Evolutionary conservation across 2,329 filamentous ascomycete species (phyloP).

Genomic region (Aspergillus neoniger): DNA sequence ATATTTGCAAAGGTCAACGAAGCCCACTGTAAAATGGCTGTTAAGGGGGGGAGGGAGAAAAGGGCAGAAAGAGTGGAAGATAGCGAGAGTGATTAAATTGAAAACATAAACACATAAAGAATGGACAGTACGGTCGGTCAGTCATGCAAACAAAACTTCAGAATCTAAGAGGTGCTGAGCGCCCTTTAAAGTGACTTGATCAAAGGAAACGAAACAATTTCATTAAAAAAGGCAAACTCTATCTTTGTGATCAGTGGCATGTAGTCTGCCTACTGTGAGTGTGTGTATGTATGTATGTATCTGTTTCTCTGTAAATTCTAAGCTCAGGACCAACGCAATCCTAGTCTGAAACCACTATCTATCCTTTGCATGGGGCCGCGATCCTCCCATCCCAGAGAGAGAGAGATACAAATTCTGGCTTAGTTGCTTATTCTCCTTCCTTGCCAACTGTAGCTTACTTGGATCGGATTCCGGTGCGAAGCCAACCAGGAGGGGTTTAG

Average conservation of each 20-base stretch:
- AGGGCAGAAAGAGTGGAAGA: not conserved
- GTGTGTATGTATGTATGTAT: no score
- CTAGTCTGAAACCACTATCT: conserved; percentile 3
- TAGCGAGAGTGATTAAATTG: not conserved
- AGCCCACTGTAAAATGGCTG: not conserved
- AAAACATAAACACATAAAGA: not conserved
- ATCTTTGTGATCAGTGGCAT: not conserved
- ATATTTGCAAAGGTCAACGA: not conserved
- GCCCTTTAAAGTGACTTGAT: not conserved
- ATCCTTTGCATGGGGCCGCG: conserved; percentile 6
- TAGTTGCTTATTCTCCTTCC: not conserved
- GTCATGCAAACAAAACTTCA: not conserved
- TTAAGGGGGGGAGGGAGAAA: not conserved
- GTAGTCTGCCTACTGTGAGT: not conserved
- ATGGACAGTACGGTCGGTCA: not conserved
- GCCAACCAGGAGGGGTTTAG: not conserved
- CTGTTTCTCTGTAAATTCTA: not conserved
- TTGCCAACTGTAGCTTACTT: not conserved
- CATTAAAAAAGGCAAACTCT: not conserved
- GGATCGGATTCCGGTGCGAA: not conserved
- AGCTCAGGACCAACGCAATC: conserved; percentile 6
- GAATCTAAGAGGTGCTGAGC: not conserved
- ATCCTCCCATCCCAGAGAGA: not conserved
- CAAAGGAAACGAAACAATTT: not conserved
- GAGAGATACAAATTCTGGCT: not conserved